These are phyloP conservation scores for Suhomyces emberorum DNA, from an alignment of 805 yeast species.

Conservation along the genomic window DNA sequence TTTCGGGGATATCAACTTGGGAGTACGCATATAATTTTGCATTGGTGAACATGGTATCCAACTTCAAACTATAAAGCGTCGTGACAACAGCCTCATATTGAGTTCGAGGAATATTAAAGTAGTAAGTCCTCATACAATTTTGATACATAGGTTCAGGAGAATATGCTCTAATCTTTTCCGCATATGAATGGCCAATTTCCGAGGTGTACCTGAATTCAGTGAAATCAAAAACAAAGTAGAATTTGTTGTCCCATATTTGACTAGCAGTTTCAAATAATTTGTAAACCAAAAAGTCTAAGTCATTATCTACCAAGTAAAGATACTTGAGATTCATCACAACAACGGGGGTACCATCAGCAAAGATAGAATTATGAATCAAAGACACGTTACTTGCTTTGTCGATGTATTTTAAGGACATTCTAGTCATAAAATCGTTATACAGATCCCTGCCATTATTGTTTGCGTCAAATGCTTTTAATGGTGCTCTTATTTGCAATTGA, in stretches of 20 bases:
- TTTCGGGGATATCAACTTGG: slow-evolving; percentile 31
- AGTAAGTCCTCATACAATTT: slow-evolving; percentile 54
- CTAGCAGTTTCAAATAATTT: slow-evolving; percentile 61
- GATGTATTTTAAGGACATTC: slow-evolving; percentile 54
- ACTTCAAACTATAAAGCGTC: slow-evolving; percentile 1
- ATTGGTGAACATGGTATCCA: slow-evolving; percentile 14
- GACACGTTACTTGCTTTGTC: slow-evolving; percentile 41
- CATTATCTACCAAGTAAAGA: slow-evolving; percentile 33
- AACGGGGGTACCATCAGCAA: slow-evolving; percentile 71
- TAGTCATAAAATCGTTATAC: slow-evolving; percentile 71
- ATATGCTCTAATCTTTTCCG: slow-evolving; percentile 37
- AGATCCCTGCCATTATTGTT: slow-evolving; percentile 47
- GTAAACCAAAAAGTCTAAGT: slow-evolving; percentile 51
- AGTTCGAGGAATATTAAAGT: slow-evolving; percentile 44
- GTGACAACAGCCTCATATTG: not conserved
- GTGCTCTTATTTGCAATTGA: slow-evolving; percentile 55
- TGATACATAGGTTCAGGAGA: slow-evolving; percentile 50
- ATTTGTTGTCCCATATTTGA: slow-evolving; percentile 69
- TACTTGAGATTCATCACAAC: slow-evolving; percentile 48
- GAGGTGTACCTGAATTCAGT: slow-evolving; percentile 49
- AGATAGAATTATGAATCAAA: slow-evolving; percentile 60
- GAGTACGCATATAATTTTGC: slow-evolving; percentile 29
- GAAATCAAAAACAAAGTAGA: slow-evolving; percentile 62
- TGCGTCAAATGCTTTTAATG: slow-evolving; percentile 37
- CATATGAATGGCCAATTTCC: slow-evolving; percentile 25